Conservation (phyloP, 1,139 yeast genomes). For the Taphrina populina region DNA sequence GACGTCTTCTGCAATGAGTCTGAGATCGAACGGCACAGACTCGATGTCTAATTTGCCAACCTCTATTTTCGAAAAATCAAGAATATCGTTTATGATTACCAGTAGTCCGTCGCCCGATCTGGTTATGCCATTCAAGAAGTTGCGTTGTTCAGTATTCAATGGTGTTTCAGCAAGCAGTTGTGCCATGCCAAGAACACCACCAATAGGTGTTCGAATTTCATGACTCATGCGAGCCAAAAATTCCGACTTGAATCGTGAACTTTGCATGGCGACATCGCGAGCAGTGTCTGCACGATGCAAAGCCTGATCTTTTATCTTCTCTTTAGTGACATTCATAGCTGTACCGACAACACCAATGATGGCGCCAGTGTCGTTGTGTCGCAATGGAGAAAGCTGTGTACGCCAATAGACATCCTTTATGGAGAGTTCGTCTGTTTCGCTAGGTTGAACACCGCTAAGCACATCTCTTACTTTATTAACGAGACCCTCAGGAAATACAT, state of each 20-base stretch:
- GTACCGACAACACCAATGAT: conserved; percentile 15
- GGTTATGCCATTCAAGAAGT: conserved; percentile 83
- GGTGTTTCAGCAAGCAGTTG: conserved; percentile 84
- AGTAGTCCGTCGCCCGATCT: conserved; percentile 78
- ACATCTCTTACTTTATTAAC: background rate
- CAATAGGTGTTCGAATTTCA: conserved; percentile 88
- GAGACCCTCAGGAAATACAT: background rate
- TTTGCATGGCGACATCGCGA: conserved; percentile 88
- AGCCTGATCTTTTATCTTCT: conserved; percentile 19
- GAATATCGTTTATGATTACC: conserved; percentile 82
- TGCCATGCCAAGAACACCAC: conserved; percentile 91
- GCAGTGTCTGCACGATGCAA: conserved; percentile 51
- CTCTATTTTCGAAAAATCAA: conserved; percentile 87
- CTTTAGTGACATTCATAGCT: conserved; percentile 13
- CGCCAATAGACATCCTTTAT: conserved; percentile 17
- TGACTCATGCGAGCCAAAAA: conserved; percentile 90
- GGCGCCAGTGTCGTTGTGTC: background rate
- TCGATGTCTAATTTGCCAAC: conserved; percentile 26
- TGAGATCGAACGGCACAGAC: conserved; percentile 17
- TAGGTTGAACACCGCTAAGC: conserved; percentile 1
- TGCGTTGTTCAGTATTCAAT: conserved; percentile 82
- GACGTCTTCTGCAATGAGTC: conserved; percentile 10
- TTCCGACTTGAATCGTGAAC: conserved; percentile 86
- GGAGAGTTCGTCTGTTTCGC: conserved; percentile 3
- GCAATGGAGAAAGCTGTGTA: conserved; percentile 10